Evolutionary conservation across 2,329 filamentous ascomycete genomes (phyloP).

Genomic region (Trichoderma harzianum): DNA sequence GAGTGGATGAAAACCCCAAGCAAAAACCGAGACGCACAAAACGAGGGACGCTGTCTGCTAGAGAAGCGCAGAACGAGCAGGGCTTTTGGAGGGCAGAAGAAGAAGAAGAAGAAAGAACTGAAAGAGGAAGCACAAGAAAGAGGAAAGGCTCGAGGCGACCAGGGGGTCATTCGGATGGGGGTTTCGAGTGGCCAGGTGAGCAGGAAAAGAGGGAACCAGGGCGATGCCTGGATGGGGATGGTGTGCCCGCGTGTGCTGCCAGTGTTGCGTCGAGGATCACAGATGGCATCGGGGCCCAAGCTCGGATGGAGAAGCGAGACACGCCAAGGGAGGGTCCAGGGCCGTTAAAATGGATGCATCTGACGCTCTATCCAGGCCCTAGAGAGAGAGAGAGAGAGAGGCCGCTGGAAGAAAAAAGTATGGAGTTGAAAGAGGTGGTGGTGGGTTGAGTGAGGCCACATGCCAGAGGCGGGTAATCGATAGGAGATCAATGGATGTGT

Average conservation of each 20-base stretch:
- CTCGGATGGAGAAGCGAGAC: conserved; percentile 18
- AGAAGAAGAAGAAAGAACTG: background rate
- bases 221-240: conserved; percentile 15
- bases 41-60: conserved; percentile 18
- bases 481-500: background rate
- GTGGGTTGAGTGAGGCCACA: background rate
- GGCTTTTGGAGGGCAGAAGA: conserved; percentile 1
- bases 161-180: conserved; percentile 10
- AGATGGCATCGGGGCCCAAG: conserved; percentile 17
- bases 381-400: background rate
- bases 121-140: background rate
- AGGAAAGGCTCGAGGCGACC: conserved; percentile 15
- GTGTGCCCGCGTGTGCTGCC: conserved; percentile 13
- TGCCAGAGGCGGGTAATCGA: background rate
- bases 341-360: background rate
- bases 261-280: conserved; percentile 16
- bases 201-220: conserved; percentile 17
- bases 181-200: conserved; percentile 10
- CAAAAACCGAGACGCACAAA: conserved; percentile 6
- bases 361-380: background rate
- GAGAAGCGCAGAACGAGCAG: conserved; percentile 11
- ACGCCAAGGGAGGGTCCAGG: conserved; percentile 6
- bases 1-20: conserved; percentile 1
- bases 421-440: background rate
- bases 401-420: background rate